Evolutionary conservation across 2,329 filamentous ascomycete genomes (phyloP), one percentile per base, ranked within the genome.

Genomic region (Fusarium sp.): DNA sequence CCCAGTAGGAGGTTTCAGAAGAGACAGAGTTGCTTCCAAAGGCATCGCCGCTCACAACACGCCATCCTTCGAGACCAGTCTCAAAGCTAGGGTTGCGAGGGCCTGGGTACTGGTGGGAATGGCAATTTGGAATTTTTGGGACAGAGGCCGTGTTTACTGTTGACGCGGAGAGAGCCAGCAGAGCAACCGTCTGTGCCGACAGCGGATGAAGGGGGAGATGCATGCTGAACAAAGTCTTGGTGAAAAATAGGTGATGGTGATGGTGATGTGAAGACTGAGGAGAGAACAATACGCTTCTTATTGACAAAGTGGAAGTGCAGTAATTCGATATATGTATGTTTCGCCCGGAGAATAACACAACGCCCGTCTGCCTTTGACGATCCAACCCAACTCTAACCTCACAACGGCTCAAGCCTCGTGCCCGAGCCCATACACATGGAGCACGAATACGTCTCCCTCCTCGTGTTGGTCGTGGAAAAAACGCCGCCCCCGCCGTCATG

Each of bases 1-100:
- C 76, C 73, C 74, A 77, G 68, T 75, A 77, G 1, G 70, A 62
- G 18, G 51, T 16, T 10, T 60, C 44, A 49, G 62, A 62, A 46
- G 59, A 70, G 42, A 76, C 70, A 27, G 75, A 76, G 34, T 58
- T 18, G 25, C 46, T 31, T 51, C 46, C 46, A 11, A 51, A 51
- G 27, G 46, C 46, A 31, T 51, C 46, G 6, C 46, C 46, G n/a
- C 46, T 51, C 23, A 18, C 46, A 51, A 51, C 46, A 29, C 23
- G 14, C 46, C 46, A 51, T 13, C 46, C 46, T 29, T 51, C n/a
- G 25, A 51, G 46, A 11, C 46, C 46, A 18, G 10, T 13, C 46
- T 51, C 46, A 6, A 51, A 51, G 46, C 25, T 31, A 31, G 46
- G 46, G 46, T 51, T 51, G 42, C 20, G 42, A 1, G 42, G 42